Evolutionary conservation across 768 basidiomycete species (phyloP), one percentile per base, ranked within the genome.

Genomic region (Leccinum longicurvipes): DNA sequence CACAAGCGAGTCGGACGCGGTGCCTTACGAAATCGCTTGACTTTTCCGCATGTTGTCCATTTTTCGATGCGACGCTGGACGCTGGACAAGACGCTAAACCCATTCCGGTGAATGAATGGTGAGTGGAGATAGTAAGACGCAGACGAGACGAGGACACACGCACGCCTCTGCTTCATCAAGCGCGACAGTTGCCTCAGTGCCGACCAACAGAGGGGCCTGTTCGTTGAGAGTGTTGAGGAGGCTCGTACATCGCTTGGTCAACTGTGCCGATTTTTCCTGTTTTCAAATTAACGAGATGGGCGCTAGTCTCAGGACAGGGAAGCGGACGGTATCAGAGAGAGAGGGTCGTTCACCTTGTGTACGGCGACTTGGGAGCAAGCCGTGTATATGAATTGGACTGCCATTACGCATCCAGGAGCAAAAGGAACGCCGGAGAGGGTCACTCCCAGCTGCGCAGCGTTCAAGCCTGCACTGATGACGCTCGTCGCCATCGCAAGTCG

Each of bases 141-240:
- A n/a, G 28, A 53, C 19, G 36, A 29, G 36, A 39, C 36, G 2
- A 19, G n/a, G 36, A 39, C n/a, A 28, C 5, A 64, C 79, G 58
- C 65, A 82, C 82, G 63, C 68, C 57, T 72, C 71, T 27, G 77
- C 70, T 54, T 82, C 74, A 51, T 83, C 79, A 23, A 73, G 70
- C 12, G 72, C 64, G 39, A 68, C 67, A 46, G 67, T 69, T 17
- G 77, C 65, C 19, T 76, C 78, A 27, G 74, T 73, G 23, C 80
- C 76, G 41, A 70, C 72, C 46, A 79, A 58, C 31, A 67, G 63
- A 36, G 68, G 57, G 4, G 72, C 65, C 15, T 79, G 73, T 17
- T 81, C 79, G 17, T 69, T 64, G 41, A 83, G 64, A 17, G 73
- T 62, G 51, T 60, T 71, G 46, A 79, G 60, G 25, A 82, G 63